Evolutionary conservation across 1,139 yeast genomes (phyloP), one percentile per base, ranked within the genome.

Genomic region (Suhomyces panamericanus): DNA sequence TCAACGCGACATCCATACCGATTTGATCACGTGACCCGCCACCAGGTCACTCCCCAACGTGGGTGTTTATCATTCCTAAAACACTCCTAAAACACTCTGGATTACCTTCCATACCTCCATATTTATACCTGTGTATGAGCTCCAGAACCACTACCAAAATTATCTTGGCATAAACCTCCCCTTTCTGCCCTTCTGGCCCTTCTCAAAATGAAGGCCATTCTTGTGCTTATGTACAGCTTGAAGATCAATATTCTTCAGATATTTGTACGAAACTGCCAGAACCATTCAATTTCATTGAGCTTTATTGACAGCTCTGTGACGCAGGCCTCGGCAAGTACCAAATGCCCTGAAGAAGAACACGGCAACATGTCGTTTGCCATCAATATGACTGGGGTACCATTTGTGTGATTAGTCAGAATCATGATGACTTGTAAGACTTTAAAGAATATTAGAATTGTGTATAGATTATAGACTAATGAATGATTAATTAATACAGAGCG

Each of bases 231-330:
- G 47, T 71, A 73, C 50, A 55, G 67, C 33, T 57, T 73, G 41
- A 72, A 73, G 53, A 60, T 69, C 33, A 73, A 73, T 49, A 48
- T 73, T 31, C 58, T 73, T 37, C 73, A 65, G 44, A 57, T 70
- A 20, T 52, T 73, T n/a, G 66, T 73, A 30, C 59, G 63, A 44
- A 64, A 60, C 44, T 63, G 73, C 44, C 60, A 77, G 43, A 63
- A 61, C 39, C 66, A 67, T 40, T 67, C 69, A 27, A 58, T 65
- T 16, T 56, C 67, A 31, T 46, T 70, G 35, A 64, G 63, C 30
- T 63, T 59, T 49, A 61, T 73, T 20, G 73, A 70, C 38, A 69
- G 75, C 43, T 60, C 75, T 10, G 52, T 70, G 14, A 71, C 70
- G 47, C 70, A 63, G 48, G 63, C 71, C 1, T 52, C 66, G 10